Conservation (phyloP, 139 green algal species). For the Picochlorum costavermella region DNA sequence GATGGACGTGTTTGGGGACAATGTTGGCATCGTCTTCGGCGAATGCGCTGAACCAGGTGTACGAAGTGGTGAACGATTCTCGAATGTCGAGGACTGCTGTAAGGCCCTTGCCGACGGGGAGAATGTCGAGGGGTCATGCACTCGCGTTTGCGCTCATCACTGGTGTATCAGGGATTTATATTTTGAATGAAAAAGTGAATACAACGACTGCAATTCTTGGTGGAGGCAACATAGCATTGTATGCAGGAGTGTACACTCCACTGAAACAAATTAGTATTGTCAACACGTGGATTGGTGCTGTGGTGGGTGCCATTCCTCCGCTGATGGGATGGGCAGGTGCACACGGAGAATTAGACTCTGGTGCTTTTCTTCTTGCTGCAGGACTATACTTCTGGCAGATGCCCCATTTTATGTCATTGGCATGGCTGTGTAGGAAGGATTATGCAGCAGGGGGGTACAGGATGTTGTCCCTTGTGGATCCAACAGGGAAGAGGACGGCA, state of each 20-base stretch:
- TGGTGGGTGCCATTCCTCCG: conserved; percentile 94
- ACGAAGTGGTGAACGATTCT: conserved; percentile 72
- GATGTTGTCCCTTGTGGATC: conserved; percentile 87
- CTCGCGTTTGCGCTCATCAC: conserved; percentile 65
- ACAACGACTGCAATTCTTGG: conserved; percentile 69
- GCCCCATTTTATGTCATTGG: conserved; percentile 96
- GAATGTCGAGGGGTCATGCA: conserved; percentile 59
- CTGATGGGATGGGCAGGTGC: conserved; percentile 95
- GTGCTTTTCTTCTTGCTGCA: conserved; percentile 60
- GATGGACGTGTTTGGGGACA: conserved; percentile 81
- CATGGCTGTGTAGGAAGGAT: conserved; percentile 88
- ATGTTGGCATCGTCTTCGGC: conserved; percentile 72
- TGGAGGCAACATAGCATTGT: conserved; percentile 90
- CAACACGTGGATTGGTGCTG: conserved; percentile 95
- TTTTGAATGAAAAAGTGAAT: conserved; percentile 76
- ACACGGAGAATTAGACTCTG: conserved; percentile 41
- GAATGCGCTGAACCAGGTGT: conserved; percentile 96
- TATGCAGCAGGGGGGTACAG: conserved; percentile 72
- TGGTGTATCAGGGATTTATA: conserved; percentile 55
- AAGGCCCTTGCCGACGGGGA: conserved; percentile 82
- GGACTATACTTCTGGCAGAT: conserved; percentile 96
- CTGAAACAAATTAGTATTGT: conserved; percentile 81
- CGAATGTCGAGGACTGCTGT: conserved; percentile 81
- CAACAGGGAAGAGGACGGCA: conserved; percentile 71
- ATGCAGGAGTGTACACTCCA: conserved; percentile 92